Percentiles rank a stretch among this genome's conserved stretches.
Evolutionary conservation across 805 yeast genomes (phyloP).

Genomic region (Middelhovenomyces tepae): DNA sequence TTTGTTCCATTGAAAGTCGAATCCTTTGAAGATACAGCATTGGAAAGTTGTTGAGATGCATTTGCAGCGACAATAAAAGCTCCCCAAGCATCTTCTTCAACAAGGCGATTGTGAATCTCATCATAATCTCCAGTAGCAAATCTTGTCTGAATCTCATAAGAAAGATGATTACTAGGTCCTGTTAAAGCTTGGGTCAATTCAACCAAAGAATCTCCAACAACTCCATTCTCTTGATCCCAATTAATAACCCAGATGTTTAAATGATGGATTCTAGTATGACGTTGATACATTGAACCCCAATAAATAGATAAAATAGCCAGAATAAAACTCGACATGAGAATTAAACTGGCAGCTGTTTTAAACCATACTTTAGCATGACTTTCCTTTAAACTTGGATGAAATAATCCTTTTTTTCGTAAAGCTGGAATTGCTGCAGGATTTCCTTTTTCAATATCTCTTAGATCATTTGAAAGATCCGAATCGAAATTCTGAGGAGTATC

Average conservation of each 20-base stretch:
- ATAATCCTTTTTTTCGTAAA: too few relatives aligned
- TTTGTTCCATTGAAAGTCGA: conserved; percentile 24
- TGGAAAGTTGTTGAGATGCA: conserved; percentile 34
- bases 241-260: conserved; percentile 34
- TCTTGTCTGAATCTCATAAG: neutral
- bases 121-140: too few relatives aligned
- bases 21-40: conserved; percentile 31
- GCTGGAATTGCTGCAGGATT: too few relatives aligned
- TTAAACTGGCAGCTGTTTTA: neutral
- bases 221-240: conserved; percentile 27
- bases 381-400: neutral
- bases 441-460: too few relatives aligned
- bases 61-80: conserved; percentile 44
- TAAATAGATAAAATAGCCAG: conserved; percentile 35
- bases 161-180: conserved; percentile 21
- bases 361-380: neutral
- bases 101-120: conserved; percentile 38
- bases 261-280: conserved; percentile 26
- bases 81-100: conserved; percentile 55
- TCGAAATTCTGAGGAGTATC: too few relatives aligned
- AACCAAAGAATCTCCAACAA: conserved; percentile 10
- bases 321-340: conserved; percentile 3
- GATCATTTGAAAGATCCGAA: too few relatives aligned
- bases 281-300: conserved; percentile 40
- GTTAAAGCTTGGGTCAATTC: conserved; percentile 24